Evolutionary conservation across 1,284 basidiomycete species (phyloP).

Genomic region (Apiotrichum mycotoxinovorans): DNA sequence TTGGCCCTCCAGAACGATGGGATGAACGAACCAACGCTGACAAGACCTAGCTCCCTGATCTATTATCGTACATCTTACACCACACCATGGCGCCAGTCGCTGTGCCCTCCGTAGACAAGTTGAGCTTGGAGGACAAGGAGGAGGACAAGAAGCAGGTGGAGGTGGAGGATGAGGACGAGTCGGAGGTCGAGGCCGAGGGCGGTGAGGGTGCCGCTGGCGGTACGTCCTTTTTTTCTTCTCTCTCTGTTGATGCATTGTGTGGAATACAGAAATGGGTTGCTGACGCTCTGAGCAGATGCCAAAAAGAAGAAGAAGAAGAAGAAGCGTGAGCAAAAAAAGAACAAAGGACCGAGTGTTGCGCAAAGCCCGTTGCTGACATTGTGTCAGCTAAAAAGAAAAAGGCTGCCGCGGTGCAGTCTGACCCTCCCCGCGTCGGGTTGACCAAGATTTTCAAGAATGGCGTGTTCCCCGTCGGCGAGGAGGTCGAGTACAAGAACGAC

Average conservation of each 20-base stretch:
- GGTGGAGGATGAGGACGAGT: conserved; percentile 38
- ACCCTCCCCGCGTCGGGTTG: conserved; percentile 87
- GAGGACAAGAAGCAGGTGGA: conserved; percentile 37
- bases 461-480: conserved; percentile 85
- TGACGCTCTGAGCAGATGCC: conserved; percentile 21
- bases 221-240: conserved; percentile 5
- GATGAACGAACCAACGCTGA: neutral
- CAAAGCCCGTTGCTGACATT: neutral
- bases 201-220: conserved; percentile 33
- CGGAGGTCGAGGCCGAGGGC: conserved; percentile 44
- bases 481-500: conserved; percentile 86
- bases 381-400: conserved; percentile 75
- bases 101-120: conserved; percentile 30
- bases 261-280: no score
- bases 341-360: no score
- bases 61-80: no score
- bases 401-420: conserved; percentile 62
- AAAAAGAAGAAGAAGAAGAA: conserved; percentile 94
- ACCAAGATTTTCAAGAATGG: conserved; percentile 85
- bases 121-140: conserved; percentile 30
- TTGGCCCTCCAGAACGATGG: neutral
- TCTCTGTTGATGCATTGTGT: neutral
- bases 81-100: conserved; percentile 35
- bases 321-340: conserved; percentile 57
- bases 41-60: neutral